Base-by-base conservation (phyloP, 495 filamentous ascomycete species). In the Penicillium crystallinum region DNA sequence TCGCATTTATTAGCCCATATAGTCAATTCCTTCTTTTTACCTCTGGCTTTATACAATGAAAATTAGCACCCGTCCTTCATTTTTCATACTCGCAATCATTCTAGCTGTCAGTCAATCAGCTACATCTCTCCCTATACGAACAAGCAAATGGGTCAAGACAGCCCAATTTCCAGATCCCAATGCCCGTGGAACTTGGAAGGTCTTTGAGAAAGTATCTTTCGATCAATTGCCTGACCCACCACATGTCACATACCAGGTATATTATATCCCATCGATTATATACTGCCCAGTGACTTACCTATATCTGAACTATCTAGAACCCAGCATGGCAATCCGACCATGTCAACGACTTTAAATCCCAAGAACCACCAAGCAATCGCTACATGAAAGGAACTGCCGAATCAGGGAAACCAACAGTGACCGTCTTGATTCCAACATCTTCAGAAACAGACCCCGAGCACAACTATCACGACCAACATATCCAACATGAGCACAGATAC, bases 81-180 rank as follows among this genome's bases (percentile, higher is more conserved):
- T 27, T 21, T 50, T 53, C 30, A 6, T 29, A 11, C 46, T 54
- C 25, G 54, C 44, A 14, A 12, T 60, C 19, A 2, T 66, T 12
- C 33, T 59, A 14, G 39, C 41, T 5, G 19, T 53, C 15, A 43
- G 54, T 11, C 57, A 51, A n/a, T 30, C 46, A 3, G 51, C 37
- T 3, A 49, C 25, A 40, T 44, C 60, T 7, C 45, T 57, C 8
- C 63, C 63, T 15, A 51, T 64, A n/a, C 43, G 19, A 34, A 38
- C 47, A 4, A 43, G 30, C 18, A 52, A 44, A 52, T 61, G 52
- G 59, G 44, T 30, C 1, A 53, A 53, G 31, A 39, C 12, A 21
- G 39, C 15, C 3, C 39, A 55, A 36, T 22, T 49, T 14, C 6
- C 35, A 27, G 54, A 55, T 27, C 3, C 31, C 3, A 30, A 55